Evolutionary conservation across 371 early-diverging fungal genomes (phyloP), one percentile per base, ranked within the genome.

Genomic region (Mortierella sp.): DNA sequence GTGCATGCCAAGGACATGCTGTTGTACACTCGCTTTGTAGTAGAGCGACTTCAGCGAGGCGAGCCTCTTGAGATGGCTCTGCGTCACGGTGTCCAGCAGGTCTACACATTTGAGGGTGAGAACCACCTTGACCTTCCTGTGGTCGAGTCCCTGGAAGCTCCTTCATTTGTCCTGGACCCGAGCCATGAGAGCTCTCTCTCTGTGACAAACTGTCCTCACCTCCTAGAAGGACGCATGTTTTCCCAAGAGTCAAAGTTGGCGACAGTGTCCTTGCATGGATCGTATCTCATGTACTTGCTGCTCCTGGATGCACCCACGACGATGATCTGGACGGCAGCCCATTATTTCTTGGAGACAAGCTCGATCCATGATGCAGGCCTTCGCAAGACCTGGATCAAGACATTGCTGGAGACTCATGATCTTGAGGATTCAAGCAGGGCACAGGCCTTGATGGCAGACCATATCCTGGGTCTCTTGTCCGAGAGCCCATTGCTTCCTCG

Each of bases 1-100:
- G 81, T 85, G 34, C 82, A 84, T 48, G 86, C 83, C 30, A 86
- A 84, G 50, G 85, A 85, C 44, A 83, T 87, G 68, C 47, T 87
- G 53, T 59, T 86, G 63, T 82, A 89, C 56, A 83, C 83, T 0
- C 82, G 83, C 6, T 86, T 91, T 55, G 64, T 87, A 21, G 80
- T 84, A 14, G 93, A 93, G 55, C 82, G 90, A 42, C 60, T 92
- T 23, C 90, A 91, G 61, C 87, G 92, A 32, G 92, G 92, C 27
- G 85, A 87, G 46, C 69, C 81, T 3, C 63, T 90, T 7, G 70
- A 70, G 48, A 56, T 65, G 32, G 86, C 91, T 6, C 76, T 89
- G 11, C 64, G 56, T 14, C 83, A 86, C 14, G 72, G 90, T n/a
- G 82, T 86, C 46, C 80, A 80, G 31, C 88, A 89, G 50, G 84